These are phyloP conservation scores for Otatea glauca DNA, from an alignment of 176 grass and related monocot species.

Conservation along the genomic window DNA sequence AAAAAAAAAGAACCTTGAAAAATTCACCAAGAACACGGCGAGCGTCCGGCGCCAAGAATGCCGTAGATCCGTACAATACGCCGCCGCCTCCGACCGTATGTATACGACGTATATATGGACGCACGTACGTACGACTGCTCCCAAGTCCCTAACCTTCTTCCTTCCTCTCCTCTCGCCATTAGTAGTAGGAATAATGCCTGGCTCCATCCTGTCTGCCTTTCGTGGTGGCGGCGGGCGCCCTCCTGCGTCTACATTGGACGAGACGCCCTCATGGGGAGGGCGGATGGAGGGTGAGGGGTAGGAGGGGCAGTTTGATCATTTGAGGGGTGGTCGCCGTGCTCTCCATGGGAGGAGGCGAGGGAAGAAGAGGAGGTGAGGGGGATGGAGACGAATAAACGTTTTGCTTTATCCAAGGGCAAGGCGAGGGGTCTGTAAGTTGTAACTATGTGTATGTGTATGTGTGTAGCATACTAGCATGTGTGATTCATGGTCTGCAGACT, in stretches of 20 bases:
- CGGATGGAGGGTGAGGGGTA: not conserved
- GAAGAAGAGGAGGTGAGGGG: not conserved
- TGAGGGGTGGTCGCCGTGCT: conserved; percentile 18
- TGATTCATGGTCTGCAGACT: not conserved
- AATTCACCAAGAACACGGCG: conserved; percentile 37
- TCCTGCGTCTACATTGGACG: conserved; percentile 35
- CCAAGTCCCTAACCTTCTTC: not conserved
- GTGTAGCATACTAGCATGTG: not conserved
- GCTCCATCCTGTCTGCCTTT: conserved; percentile 55
- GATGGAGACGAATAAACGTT: not conserved
- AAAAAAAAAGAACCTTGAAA: not conserved
- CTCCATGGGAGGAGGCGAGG: conserved; percentile 41
- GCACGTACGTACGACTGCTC: not conserved
- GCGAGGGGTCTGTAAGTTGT: not conserved
- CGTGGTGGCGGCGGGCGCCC: conserved; percentile 29
- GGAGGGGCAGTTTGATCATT: not conserved
- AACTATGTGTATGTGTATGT: not conserved
- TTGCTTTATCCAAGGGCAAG: conserved; percentile 31
- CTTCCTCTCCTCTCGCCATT: conserved; percentile 2
- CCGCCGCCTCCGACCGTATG: not conserved
- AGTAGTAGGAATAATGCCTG: conserved; percentile 46
- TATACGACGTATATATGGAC: conserved; percentile 16
- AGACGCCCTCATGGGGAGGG: not conserved
- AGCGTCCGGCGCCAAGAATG: conserved; percentile 30
- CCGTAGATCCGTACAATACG: conserved; percentile 35